Percentiles rank a stretch among this genome's conserved stretches.
Evolutionary conservation across 306 rosid genomes (phyloP).

Genomic region (Malus orientalis): DNA sequence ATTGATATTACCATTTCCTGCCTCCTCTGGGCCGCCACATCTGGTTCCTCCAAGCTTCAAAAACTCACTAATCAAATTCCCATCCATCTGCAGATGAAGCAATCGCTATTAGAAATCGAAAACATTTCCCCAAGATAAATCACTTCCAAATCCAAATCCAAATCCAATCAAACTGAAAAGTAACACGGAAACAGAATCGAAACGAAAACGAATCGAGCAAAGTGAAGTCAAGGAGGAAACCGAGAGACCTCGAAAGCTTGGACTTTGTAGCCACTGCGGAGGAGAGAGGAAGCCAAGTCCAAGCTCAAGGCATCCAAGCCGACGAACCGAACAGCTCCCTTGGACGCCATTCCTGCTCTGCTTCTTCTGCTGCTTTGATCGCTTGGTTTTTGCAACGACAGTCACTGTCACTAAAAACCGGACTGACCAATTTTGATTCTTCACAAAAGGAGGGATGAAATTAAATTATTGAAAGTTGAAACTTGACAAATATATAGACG

Average conservation of each 20-base stretch:
- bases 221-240: not conserved
- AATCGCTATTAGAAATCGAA: not conserved
- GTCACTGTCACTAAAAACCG: too few species aligned
- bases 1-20: slow-evolving; percentile 54
- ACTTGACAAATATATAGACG: not conserved
- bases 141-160: not conserved
- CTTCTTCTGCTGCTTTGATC: not conserved
- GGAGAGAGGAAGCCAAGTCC: slow-evolving; percentile 39
- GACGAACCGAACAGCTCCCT: slow-evolving; percentile 44
- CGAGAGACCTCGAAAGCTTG: slow-evolving; percentile 56
- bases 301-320: slow-evolving; percentile 51
- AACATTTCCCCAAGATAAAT: not conserved
- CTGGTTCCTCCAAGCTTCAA: slow-evolving; percentile 61
- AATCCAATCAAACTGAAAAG: not conserved
- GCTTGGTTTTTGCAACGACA: not conserved
- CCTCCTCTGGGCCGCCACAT: slow-evolving; percentile 58
- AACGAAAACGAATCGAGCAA: not conserved
- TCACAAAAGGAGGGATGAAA: not conserved
- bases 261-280: slow-evolving; percentile 42
- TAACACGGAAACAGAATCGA: not conserved
- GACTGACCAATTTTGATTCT: too few species aligned
- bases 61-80: slow-evolving; percentile 34
- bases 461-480: not conserved
- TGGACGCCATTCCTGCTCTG: slow-evolving; percentile 34
- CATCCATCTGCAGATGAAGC: slow-evolving; percentile 38